These are phyloP conservation scores for Artemisia argyi DNA, from an alignment of 129 eudicot genomes.

Conservation along the genomic window DNA sequence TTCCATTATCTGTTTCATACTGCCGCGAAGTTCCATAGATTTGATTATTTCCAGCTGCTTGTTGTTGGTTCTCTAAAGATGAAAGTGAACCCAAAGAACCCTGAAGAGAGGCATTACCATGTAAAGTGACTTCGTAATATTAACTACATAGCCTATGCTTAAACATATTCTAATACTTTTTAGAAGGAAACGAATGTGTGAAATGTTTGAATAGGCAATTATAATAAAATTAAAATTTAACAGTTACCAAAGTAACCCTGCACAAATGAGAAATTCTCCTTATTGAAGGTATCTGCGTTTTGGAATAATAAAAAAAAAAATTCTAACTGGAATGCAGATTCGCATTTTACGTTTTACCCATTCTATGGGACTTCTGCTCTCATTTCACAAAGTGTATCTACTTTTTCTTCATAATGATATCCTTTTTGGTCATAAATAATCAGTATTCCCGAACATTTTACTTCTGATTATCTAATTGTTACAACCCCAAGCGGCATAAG, in stretches of 20 bases:
- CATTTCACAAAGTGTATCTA: no score
- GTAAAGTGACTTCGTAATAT: neutral
- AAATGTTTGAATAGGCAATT: neutral
- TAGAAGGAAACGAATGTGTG: neutral
- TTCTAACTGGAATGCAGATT: no score
- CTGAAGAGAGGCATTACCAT: constrained; percentile 34
- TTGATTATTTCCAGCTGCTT: constrained; percentile 55
- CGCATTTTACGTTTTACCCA: no score
- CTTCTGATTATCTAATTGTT: neutral
- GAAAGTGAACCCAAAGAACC: constrained; percentile 72
- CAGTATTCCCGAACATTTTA: neutral
- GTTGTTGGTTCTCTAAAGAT: constrained; percentile 68
- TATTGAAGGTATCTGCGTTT: no score
- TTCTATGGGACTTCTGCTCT: no score
- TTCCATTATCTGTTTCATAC: constrained; percentile 46
- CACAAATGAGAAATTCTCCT: neutral
- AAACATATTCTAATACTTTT: neutral
- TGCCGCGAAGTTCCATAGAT: constrained; percentile 49
- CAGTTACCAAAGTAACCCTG: neutral
- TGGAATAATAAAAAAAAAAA: no score
- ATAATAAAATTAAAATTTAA: neutral
- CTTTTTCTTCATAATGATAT: neutral
- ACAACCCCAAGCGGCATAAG: neutral
- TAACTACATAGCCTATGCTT: neutral
- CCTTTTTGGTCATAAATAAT: neutral